Evolutionary conservation across 176 grass and related monocot genomes (phyloP).

Genomic region (Oryza brachyantha): DNA sequence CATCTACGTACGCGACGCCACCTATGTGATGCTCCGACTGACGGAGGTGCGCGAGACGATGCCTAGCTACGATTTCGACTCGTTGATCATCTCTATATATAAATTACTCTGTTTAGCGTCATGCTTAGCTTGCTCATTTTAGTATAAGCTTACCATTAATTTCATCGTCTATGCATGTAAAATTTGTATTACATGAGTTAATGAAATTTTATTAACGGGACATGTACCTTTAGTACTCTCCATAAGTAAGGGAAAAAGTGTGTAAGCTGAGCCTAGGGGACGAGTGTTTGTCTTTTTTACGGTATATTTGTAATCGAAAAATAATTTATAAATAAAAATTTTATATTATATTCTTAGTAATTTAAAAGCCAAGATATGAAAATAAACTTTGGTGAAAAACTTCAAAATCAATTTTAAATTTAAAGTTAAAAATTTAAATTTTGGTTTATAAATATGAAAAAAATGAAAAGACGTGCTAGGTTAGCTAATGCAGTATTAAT

Average conservation of each 20-base stretch:
- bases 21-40: slow-evolving; percentile 25
- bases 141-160: not conserved
- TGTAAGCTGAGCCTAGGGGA: not conserved
- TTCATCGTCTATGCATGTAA: not conserved
- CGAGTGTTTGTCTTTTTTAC: too few relatives aligned
- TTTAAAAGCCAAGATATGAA: too few relatives aligned
- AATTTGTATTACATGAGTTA: not conserved
- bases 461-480: too few relatives aligned
- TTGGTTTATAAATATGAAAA: too few relatives aligned
- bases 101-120: not conserved
- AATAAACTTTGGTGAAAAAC: too few relatives aligned
- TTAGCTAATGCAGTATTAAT: too few relatives aligned
- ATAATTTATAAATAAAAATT: too few relatives aligned
- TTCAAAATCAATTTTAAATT: too few relatives aligned
- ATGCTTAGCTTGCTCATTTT: not conserved
- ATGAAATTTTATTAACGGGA: not conserved
- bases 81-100: not conserved
- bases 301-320: too few relatives aligned
- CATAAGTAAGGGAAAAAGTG: not conserved
- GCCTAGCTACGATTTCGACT: not conserved
- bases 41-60: slow-evolving; percentile 18
- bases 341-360: too few relatives aligned
- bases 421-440: too few relatives aligned
- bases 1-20: too few relatives aligned
- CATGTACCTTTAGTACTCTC: not conserved